Evolutionary conservation across 495 filamentous ascomycete genomes (phyloP), one percentile per base, ranked within the genome.

Genomic region (Hypoxylon perforatum): DNA sequence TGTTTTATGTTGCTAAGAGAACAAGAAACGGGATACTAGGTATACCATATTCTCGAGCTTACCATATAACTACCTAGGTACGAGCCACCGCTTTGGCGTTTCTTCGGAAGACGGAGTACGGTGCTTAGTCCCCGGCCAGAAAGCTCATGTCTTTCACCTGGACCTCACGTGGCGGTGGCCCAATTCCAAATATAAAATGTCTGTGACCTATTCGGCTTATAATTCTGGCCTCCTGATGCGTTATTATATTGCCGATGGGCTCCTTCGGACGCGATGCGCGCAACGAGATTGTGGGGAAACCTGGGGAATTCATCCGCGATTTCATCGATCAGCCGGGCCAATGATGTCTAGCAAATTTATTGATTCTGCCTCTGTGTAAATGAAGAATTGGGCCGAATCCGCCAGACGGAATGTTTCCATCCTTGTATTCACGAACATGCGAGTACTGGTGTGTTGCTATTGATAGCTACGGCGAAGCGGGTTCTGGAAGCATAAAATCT

Each of bases 271-370:
- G 23, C 33, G 21, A 59, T 58, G 62, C 50, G 39, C 52, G 41
- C 41, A 35, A 41, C 11, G 47, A 39, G 38, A 42, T 57, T 57
- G 57, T 65, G 57, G 67, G 65, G 57, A 65, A 67, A 67, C 51
- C 68, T 71, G 69, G 71, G 55, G 69, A 60, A 74, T 74, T 74
- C 65, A 74, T 65, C 71, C 71, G 68, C 58, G 58, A 55, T 39
- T n/a, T 33, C 41, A 47, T 18, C 61, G 41, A 51, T 63, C 64
- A 61, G 21, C 65, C 56, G 63, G 56, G 5, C 71, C 71, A 74
- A 74, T 74, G 14, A 57, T 28, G 19, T 63, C 28, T 1, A 14
- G 14, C 12, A 12, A n/a, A 56, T 38, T 66, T 61, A 74, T 74
- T 74, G 49, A 33, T 18, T 35, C 66, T 38, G 18, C 22, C 33